Evolutionary conservation across 2,329 filamentous ascomycete genomes (phyloP), one percentile per base, ranked within the genome.

Genomic region (Fusarium subtropicale): DNA sequence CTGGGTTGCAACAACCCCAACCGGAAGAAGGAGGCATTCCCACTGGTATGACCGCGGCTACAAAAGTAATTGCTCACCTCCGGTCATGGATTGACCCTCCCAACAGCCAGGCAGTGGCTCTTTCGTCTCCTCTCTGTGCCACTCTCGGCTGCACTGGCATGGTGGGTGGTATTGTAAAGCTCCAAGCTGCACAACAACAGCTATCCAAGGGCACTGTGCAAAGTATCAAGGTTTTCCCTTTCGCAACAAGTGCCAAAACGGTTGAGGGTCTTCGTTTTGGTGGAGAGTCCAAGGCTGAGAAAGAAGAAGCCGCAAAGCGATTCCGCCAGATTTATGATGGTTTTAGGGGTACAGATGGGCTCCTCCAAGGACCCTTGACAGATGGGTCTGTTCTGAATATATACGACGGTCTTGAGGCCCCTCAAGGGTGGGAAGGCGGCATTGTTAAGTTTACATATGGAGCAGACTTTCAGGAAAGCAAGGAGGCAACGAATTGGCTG

Each of bases 1-100:
- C 90, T 16, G 92, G 91, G 4, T 81, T 97, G 26, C 89, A 94
- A 69, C 89, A 90, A 71, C 86, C 90, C 44, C 85, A 89, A 44
- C 84, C 86, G 48, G 91, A 95, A 69, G 89, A 89, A 57, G 90
- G 92, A 53, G 85, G 87, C 24, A 84, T 86, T 59, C 80, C 81
- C 55, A 84, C 90, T 3, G 82, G 85, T 10, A 76, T 71, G 31
- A 68, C 64, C 18, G 76, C 78, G 5, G 73, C 78, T 15, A 75
- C 79, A 18, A 95, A 90, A 71, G 81, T 98, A 2, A 87, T 98
- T 38, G 95, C 94, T 4, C 88, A 87, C 66, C 79, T 98, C 5
- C 83, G 87, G 39, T 81, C 88, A 2, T 99, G 96, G 97, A 88
- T 94, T 60, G 93, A 97, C 75, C 91, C 94, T 2, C 94, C 96